Base-by-base conservation (phyloP, 176 grass and related monocot genomes). In the Oryza meyeriana region DNA sequence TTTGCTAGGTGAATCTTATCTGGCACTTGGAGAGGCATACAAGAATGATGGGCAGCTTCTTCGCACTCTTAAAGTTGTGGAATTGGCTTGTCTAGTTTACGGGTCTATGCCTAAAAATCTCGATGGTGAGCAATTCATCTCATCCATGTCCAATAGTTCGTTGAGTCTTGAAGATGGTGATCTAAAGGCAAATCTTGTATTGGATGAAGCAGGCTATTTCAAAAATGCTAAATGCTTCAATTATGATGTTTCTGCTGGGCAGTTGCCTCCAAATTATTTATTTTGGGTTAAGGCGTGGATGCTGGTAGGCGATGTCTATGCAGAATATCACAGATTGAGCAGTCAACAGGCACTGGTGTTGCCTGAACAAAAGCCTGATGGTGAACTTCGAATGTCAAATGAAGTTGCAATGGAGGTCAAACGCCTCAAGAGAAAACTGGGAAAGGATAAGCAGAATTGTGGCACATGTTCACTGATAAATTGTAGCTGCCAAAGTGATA, bases 331-430 rank as follows among this genome's bases (percentile, higher is more conserved):
- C 83, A 91, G 85, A 82, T 85, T 85, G 87, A 88, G 58, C 13
- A 83, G 83, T 57, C 83, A 85, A 87, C 87, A 90, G 84, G 65
- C 81, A 86, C 79, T 84, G 36, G 82, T 80, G 40, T 44, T 78
- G 62, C 84, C 52, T 81, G 83, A 85, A 74, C 85, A 79, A 59
- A 86, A 87, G 31, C 89, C 77, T 48, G 85, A 81, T 44, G 87
- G 75, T 74, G 87, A 85, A 73, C 68, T 87, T 59, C 84, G 81
- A 77, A 94, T 99, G 86, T 94, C 96, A 86, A 94, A 94, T 93
- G 96, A 99, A 91, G 93, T 99, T 83, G 96, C 92, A 69, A 91
- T 91, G 87, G 96, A 95, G 85, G 83, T 99, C 52, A 99, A 99
- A 90, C 92, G 93, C 27, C 88, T 99, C 70, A 99, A 93, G 85